Base-by-base conservation (phyloP, 768 basidiomycete genomes). In the Boletus reticuloceps region DNA sequence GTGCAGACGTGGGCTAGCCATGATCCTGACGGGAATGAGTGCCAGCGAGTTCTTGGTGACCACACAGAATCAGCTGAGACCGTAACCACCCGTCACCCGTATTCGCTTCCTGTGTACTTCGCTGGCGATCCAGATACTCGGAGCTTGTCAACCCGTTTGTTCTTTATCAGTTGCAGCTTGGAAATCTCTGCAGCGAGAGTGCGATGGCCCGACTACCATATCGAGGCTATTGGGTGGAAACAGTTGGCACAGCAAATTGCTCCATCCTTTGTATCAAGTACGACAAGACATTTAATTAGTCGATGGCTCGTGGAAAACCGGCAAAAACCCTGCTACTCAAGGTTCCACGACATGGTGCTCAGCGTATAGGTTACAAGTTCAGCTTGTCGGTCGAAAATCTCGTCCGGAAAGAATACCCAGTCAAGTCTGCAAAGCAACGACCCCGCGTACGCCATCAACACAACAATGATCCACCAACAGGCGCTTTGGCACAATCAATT, bases 341-440 rank as follows among this genome's bases (percentile, higher is more conserved):
- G 51, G 89, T 89, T 49, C 89, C 89, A 19, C 77, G 86, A 53
- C 88, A 90, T 59, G 86, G 88, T 68, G 82, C 89, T 0, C 89
- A 90, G 65, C 78, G 82, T 16, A 80, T 89, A 53, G 85, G 85
- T 2, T 75, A 79, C 54, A 85, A 87, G 37, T 76, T 91, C 25
- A 77, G 76, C 25, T 72, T 77, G 27, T 79, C 86, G 58, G 82
- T 90, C 20, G 79, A 85, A 58, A 69, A 67, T 20, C 73, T 83
- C 29, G 84, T 85, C 14, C 78, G 77, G 7, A 68, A 74, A 27
- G 69, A 83, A 57, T 69, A 75, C 10, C 62, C 83, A 31, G 69
- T 74, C n/a, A 77, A 81, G 25, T 84, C 88, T 58, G 77, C 80
- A 3, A 69, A 62, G 46, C 50, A 58, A 42, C 66, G 59, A 32